Evolutionary conservation across 768 basidiomycete genomes (phyloP).

Genomic region (Macrolepiota albuminosa): DNA sequence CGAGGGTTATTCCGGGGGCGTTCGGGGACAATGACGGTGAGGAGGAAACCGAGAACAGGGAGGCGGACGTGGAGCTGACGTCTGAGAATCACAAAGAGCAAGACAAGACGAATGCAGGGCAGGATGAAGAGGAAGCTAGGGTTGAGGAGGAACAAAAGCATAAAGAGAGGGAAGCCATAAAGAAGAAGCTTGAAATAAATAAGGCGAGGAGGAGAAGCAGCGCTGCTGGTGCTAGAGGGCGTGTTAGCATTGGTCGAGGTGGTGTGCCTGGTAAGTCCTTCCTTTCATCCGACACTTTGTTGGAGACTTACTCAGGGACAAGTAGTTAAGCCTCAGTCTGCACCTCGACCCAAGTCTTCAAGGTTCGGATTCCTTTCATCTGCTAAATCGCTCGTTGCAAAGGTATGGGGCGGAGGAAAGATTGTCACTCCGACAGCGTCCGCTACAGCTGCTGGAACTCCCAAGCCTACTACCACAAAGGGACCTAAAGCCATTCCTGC

Average conservation of each 20-base stretch:
- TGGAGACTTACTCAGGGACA: background rate
- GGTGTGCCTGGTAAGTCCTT: constrained; percentile 35
- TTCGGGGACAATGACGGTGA: constrained; percentile 50
- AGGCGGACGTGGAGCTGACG: constrained; percentile 32
- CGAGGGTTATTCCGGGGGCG: constrained; percentile 48
- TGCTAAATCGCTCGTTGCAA: constrained; percentile 67
- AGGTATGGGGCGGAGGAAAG: constrained; percentile 66
- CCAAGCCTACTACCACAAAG: background rate
- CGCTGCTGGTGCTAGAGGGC: constrained; percentile 31
- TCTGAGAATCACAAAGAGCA: constrained; percentile 12
- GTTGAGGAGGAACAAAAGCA: constrained; percentile 42
- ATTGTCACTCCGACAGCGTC: constrained; percentile 8
- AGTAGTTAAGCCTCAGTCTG: constrained; percentile 32
- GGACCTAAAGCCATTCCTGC: constrained; percentile 19
- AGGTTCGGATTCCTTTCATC: constrained; percentile 69
- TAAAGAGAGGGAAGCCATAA: constrained; percentile 52
- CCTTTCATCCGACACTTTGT: background rate
- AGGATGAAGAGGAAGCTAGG: constrained; percentile 33
- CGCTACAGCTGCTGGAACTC: background rate
- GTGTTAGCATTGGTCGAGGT: constrained; percentile 35
- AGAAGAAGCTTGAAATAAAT: constrained; percentile 60
- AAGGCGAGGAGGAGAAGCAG: constrained; percentile 71
- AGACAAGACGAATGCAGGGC: constrained; percentile 25
- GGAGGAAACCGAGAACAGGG: constrained; percentile 31
- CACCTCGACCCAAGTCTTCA: constrained; percentile 34